Conservation (phyloP, 2,329 filamentous ascomycete genomes). For the Parascedosporium putredinis region DNA sequence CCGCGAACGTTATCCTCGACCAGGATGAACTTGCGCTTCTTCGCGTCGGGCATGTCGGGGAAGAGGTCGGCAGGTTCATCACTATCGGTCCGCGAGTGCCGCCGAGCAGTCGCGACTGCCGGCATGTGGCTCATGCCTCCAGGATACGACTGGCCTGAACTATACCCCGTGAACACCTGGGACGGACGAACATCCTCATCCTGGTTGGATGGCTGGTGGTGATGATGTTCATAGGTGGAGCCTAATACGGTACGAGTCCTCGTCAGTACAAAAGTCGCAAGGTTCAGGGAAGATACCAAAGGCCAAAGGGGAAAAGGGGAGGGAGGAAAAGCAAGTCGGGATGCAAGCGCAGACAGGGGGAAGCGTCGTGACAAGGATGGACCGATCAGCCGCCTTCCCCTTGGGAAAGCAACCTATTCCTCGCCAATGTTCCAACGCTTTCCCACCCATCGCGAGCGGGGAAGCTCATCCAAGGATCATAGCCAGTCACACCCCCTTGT, state of each 20-base stretch:
- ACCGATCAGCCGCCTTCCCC: not conserved
- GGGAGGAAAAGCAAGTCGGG: not conserved
- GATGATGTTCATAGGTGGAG: conserved; percentile 6
- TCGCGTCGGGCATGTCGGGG: conserved; percentile 77
- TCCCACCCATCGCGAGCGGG: not conserved
- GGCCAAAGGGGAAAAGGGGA: not conserved
- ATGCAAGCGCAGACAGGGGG: not conserved
- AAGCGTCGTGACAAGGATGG: not conserved
- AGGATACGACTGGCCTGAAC: conserved; percentile 23
- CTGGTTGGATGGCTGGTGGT: not conserved
- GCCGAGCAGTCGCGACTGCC: conserved; percentile 17
- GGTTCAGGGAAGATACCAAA: not conserved
- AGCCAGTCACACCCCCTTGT: not conserved
- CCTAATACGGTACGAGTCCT: not conserved
- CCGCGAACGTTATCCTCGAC: conserved; percentile 82
- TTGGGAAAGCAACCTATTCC: not conserved
- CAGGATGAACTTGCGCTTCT: conserved; percentile 92
- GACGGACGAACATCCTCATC: conserved; percentile 59
- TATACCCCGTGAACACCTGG: conserved; percentile 64
- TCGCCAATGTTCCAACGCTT: not conserved
- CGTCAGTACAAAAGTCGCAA: not conserved
- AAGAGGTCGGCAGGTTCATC: conserved; percentile 64
- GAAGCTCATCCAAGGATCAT: not conserved
- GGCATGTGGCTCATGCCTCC: not conserved
- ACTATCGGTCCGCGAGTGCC: conserved; percentile 31